Evolutionary conservation across 768 basidiomycete genomes (phyloP), one percentile per base, ranked within the genome.

Genomic region (Boletus pseudo-olivaceus): DNA sequence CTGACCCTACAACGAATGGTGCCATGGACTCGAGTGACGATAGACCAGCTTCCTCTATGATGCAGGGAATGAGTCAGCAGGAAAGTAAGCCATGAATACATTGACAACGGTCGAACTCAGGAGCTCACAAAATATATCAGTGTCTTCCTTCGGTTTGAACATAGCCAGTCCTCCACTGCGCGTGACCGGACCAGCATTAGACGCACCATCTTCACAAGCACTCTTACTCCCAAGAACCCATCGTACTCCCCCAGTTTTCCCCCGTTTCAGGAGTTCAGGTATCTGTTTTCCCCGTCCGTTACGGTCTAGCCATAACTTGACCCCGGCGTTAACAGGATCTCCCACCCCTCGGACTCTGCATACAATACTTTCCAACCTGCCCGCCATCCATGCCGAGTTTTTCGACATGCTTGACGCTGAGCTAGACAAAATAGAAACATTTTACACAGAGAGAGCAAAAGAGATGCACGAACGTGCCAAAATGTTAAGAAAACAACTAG

Each of bases 391-490:
- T 63, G 64, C 72, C 30, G 75, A 75, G 7, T 98, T 97, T 73
- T 90, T 98, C 55, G 77, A 82, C 3, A 75, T 83, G 23, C 76
- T 98, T 7, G 90, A 97, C 60, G 66, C 66, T 1, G 87, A 99
- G 66, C 75, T 98, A 3, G 83, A 87, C 20, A 97, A 96, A 68
- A 83, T 98, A 12, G 90, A 90, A 55, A 72, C 74, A 1, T 99
- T 99, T 69, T 98, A 91, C 67, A 63, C 80, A 6, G 82, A 81
- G 26, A 79, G 85, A 29, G 93, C 84, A 72, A 77, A 76, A 43
- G 84, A 80, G 71, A 85, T 81, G 82, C 71, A 71, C 5, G 67
- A 65, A 3, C 78, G 76, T 26, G 75, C 76, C 15, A 64, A 72
- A 29, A 44, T 72, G 27, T 71, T 98, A 6, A 78, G 80, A 53